Evolutionary conservation across 192 early-diverging fungal genomes (phyloP), one percentile per base, ranked within the genome.

Genomic region (Allomyces arbusculus): DNA sequence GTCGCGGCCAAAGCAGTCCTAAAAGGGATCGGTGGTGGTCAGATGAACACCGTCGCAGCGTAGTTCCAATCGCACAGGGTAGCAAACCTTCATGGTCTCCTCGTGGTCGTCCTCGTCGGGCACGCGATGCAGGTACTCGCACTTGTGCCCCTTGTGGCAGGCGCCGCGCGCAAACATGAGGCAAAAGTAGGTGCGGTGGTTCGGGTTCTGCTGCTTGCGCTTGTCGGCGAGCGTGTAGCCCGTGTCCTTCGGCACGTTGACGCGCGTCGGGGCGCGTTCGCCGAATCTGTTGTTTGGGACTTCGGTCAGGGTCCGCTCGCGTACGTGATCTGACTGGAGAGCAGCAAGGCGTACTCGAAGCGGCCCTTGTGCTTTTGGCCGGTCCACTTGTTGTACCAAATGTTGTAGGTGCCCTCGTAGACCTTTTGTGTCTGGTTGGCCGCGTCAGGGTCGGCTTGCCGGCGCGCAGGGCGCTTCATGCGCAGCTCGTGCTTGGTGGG

Each of bases 1-100:
- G 61, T 89, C 87, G 22, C 91, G 74, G 25, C 91, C 91, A 81
- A 93, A 93, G 22, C 80, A 79, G 70, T 93, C 91, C 63, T 40
- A 8, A 3, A 40, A 0, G 5, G 33, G 33, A 40, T 3, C 33
- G 33, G 2, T 3, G 33, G 65, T 67, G 10, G 78, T 70, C 62
- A 72, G 69, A 40, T 40, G 5, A 28, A n/a, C 1, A 69, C 66
- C 11, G 26, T n/a, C n/a, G n/a, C n/a, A n/a, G n/a, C n/a, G n/a
- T n/a, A n/a, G n/a, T n/a, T n/a, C n/a, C n/a, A n/a, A n/a, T n/a
- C n/a, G n/a, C n/a, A n/a, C n/a, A n/a, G n/a, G n/a, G n/a, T n/a
- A n/a, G n/a, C n/a, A n/a, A n/a, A 40, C 33, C 33, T 84, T 74
- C 1, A 81, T 84, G 16, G 83, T 68, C 28, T 82, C 77, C 12